Conservation (phyloP, 106 monocot genomes). For the Hemerocallis citrina region DNA sequence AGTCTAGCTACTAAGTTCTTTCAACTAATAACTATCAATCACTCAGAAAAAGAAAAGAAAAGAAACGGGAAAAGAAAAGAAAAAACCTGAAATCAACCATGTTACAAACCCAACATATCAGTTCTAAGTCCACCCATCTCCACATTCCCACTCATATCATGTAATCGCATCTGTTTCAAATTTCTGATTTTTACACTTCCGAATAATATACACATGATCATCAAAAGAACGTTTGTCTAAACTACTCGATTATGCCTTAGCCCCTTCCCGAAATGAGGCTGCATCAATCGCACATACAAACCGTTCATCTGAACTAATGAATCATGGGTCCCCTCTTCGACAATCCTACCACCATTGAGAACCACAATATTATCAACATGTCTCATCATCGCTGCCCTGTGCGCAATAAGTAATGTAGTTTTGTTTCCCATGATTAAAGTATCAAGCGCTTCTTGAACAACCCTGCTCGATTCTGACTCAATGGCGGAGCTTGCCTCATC, state of each 20-base stretch:
- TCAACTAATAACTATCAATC: no score
- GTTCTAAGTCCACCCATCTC: slow-evolving; percentile 13
- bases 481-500: slow-evolving; percentile 91
- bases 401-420: slow-evolving; percentile 83
- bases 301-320: slow-evolving; percentile 72
- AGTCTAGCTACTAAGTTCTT: no score
- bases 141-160: background rate
- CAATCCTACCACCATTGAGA: slow-evolving; percentile 80
- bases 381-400: slow-evolving; percentile 90
- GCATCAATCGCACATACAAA: slow-evolving; percentile 83
- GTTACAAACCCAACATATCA: no score
- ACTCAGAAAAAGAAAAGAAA: no score
- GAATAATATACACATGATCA: slow-evolving; percentile 31
- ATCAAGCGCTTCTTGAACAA: slow-evolving; percentile 89
- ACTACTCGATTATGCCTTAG: slow-evolving; percentile 61
- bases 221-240: slow-evolving; percentile 16
- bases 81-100: no score
- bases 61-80: no score
- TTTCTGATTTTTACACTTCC: background rate
- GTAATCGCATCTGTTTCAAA: background rate
- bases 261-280: slow-evolving; percentile 90
- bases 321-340: slow-evolving; percentile 87
- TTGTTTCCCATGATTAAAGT: slow-evolving; percentile 90
- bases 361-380: slow-evolving; percentile 96
- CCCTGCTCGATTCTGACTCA: slow-evolving; percentile 86